Base-by-base conservation (phyloP, 345 rosid genomes). In the Aquilaria malaccensis region DNA sequence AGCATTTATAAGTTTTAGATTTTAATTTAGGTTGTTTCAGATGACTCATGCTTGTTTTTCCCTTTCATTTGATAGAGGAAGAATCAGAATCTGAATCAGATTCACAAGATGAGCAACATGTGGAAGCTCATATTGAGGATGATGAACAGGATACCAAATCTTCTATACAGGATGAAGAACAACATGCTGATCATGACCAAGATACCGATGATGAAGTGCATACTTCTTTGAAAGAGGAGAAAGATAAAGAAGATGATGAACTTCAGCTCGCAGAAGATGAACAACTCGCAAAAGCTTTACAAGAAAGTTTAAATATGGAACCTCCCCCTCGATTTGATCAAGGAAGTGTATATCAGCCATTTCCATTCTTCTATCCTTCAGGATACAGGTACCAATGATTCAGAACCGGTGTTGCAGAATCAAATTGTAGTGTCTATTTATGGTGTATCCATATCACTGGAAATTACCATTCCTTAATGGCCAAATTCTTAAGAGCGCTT, bases 261-360 rank as follows among this genome's bases (percentile, higher is more conserved):
- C 70, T 87, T 73, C 96, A 88, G 57, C n/a, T 86, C 52, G 95
- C 91, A 73, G 97, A 95, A 74, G 99, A 91, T 57, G 97, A 86
- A 72, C 79, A 68, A 67, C 87, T 95, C 2, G 98, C 99, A 29
- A 85, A 67, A 80, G 98, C 97, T 70, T 50, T 95, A 65, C 96
- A 95, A 80, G 91, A 88, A 69, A 95, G 98, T 70, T 66, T 91
- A 71, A 70, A 29, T 45, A 37, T 75, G 30, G 87, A 77, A 29
- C 73, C 85, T 63, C 86, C 91, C 72, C 87, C 92, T 58, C 76
- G 61, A 61, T 58, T 76, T 76, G 84, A 75, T 67, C 53, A 57
- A 22, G 77, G 72, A 63, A 84, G 62, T 63, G 33, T 70, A 41
- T 75, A 79, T 68, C 92, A 75, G 53, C 89, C 83, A 52, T 65